Base-by-base conservation (phyloP, 768 basidiomycete species). In the Lyophyllum semitale region DNA sequence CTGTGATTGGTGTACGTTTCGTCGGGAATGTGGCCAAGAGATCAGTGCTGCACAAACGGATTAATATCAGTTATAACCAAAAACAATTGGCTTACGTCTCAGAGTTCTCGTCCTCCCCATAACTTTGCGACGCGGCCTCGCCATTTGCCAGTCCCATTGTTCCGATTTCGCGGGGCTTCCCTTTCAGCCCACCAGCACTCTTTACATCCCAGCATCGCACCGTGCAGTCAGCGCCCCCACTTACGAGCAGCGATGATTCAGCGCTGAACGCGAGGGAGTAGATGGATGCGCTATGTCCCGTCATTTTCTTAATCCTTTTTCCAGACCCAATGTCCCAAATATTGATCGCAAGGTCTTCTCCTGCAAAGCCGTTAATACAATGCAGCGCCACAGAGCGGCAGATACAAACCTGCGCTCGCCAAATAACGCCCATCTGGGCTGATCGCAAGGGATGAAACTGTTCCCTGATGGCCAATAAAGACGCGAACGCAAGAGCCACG, bases 191-290 rank as follows among this genome's bases (percentile, higher is more conserved):
- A 11, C 92, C 93, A 9, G 88, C 71, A 42, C 80, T 73, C 71
- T 91, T 95, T 32, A 97, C 88, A 68, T 99, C 97, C 97, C 97
- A 99, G 54, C 94, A 95, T n/a, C 96, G 81, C 17, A 98, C 95
- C 0, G 97, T 98, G 84, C 93, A 95, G 68, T 99, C 97, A 27
- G 93, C 85, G 23, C 90, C 83, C 6, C 95, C 95, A 55, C 93
- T 95, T 12, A 98, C 88, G 32, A 99, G 83, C 51, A 98, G 71
- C 1, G 87, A 87, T 0, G 94, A 95, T 69, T 98, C 97, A 23
- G 88, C 90, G 55, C 91, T 94, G 71, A 98, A 99, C 0, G 92
- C 82, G 22, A 99, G 81, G 2, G 92, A 91, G 66, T 96, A 90
- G 56, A 98, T 85, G 1, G 95, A 89, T 13, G 90, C 85, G 1